Conservation (phyloP, 306 rosid genomes). For the Cercis canadensis region DNA sequence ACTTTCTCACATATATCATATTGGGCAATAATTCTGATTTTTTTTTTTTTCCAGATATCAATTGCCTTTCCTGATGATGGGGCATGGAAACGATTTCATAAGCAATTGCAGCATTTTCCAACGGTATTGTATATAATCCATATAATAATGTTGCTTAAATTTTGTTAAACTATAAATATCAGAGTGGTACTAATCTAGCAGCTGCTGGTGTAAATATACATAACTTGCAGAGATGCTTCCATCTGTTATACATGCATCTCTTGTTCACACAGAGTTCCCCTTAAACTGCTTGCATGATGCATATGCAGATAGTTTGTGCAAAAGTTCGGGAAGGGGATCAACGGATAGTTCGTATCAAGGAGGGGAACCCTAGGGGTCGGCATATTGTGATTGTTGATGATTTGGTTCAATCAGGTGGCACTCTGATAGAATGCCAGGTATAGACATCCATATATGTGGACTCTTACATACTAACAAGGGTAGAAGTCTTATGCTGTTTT, state of each 20-base stretch:
- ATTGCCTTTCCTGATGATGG: slow-evolving; percentile 99
- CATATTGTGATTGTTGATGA: slow-evolving; percentile 97
- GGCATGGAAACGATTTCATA: slow-evolving; percentile 97
- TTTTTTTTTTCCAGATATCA: slow-evolving; percentile 62
- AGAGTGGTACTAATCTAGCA: slow-evolving; percentile 7
- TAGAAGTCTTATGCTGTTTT: slow-evolving; percentile 22
- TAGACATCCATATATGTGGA: slow-evolving; percentile 10
- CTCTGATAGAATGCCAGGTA: slow-evolving; percentile 98
- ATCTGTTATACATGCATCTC: slow-evolving; percentile 18
- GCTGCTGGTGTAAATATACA: slow-evolving; percentile 25
- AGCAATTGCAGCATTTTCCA: slow-evolving; percentile 93
- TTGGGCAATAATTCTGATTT: slow-evolving; percentile 22
- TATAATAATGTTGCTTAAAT: slow-evolving; percentile 24
- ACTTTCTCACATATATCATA: slow-evolving; percentile 17
- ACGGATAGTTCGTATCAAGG: slow-evolving; percentile 90
- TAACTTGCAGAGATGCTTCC: slow-evolving; percentile 24
- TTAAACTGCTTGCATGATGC: slow-evolving; percentile 17
- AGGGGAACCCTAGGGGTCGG: slow-evolving; percentile 87
- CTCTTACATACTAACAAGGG: slow-evolving; percentile 11
- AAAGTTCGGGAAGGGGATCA: slow-evolving; percentile 98
- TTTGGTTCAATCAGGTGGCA: slow-evolving; percentile 98
- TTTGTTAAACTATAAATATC: slow-evolving; percentile 19
- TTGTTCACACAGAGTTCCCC: slow-evolving; percentile 4
- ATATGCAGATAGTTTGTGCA: slow-evolving; percentile 86
- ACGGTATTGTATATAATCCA: slow-evolving; percentile 55